Percentiles rank a stretch among this genome's conserved stretches.
Evolutionary conservation across 148 eudicot species (phyloP).

Genomic region (Rhododendron simsii): DNA sequence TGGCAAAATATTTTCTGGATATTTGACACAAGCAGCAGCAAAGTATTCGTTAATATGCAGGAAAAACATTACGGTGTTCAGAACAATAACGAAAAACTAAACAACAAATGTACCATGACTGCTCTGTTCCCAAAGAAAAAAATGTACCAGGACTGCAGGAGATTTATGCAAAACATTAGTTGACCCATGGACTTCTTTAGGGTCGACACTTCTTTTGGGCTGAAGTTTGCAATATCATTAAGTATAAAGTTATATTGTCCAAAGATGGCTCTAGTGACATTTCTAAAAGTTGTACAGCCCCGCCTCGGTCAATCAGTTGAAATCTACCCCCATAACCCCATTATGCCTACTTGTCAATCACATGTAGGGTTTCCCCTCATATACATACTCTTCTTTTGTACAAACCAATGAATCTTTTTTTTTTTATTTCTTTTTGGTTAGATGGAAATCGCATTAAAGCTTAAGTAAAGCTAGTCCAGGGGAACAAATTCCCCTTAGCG

Average conservation of each 20-base stretch:
- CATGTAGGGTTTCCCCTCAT: background rate
- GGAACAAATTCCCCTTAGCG: background rate
- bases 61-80: background rate
- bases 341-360: background rate
- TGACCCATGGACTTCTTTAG: background rate
- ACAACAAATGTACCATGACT: background rate
- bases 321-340: background rate
- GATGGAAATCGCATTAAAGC: background rate
- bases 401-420: background rate
- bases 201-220: background rate
- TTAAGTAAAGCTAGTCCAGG: background rate
- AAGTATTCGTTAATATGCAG: background rate
- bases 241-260: background rate
- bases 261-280: background rate
- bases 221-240: background rate
- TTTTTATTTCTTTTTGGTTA: background rate
- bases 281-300: background rate
- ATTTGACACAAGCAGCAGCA: slow-evolving; percentile 14
- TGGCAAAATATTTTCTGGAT: slow-evolving; percentile 72
- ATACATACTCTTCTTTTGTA: background rate
- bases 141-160: background rate
- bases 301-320: background rate
- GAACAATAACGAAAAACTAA: background rate
- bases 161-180: background rate
- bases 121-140: background rate